phyloP scores from a whole-genome alignment of 2,329 filamentous ascomycete genomes.

The Proliferodiscus dingleyae region DNA sequence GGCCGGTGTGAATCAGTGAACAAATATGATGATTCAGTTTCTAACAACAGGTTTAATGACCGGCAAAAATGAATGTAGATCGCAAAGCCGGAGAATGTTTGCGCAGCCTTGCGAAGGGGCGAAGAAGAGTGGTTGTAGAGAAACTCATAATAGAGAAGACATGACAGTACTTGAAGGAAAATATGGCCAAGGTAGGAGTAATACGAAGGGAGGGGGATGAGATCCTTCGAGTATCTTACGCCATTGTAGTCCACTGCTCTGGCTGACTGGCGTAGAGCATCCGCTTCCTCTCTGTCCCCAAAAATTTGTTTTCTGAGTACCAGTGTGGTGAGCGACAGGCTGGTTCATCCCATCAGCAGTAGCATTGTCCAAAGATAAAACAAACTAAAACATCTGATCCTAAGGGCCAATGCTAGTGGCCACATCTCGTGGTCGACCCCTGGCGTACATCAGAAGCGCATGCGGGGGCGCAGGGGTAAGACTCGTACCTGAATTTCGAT shows the following conservation, averaged over 20 bases:
- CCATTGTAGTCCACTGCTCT: background rate
- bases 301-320: background rate
- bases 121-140: conserved; percentile 2
- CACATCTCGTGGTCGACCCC: background rate
- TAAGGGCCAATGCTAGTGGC: background rate
- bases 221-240: background rate
- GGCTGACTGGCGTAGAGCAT: background rate
- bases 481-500: background rate
- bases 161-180: background rate
- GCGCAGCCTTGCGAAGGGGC: conserved; percentile 13
- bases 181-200: background rate
- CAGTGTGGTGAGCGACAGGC: background rate
- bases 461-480: background rate
- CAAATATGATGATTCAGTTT: conserved; percentile 6
- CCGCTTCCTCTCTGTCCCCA: too few relatives aligned
- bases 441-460: background rate
- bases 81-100: conserved; percentile 2
- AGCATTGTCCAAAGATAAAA: background rate
- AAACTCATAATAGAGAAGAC: background rate
- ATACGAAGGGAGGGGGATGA: background rate
- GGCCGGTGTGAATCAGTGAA: conserved; percentile 19
- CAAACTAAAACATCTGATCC: background rate
- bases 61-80: conserved; percentile 8
- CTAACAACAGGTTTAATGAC: too few relatives aligned
- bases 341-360: background rate